A percentile compares a stretch with the other conserved stretches of the same genome.
Evolutionary conservation across 148 eudicot genomes (phyloP).

Genomic region (Silene conica): DNA sequence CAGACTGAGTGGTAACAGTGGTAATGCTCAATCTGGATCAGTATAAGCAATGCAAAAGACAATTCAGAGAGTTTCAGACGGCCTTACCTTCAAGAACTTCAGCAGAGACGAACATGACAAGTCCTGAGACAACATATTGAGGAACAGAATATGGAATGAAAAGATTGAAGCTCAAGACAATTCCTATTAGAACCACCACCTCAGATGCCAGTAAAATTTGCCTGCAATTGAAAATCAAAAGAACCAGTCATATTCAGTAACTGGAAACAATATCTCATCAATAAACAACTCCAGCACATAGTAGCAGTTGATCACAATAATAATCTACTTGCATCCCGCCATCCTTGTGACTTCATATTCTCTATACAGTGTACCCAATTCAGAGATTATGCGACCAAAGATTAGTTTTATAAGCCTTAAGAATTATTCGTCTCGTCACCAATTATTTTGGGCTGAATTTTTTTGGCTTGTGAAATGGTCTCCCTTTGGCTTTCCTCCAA

Average conservation of each 20-base stretch:
- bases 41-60: neutral
- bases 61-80: neutral
- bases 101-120: constrained; percentile 72
- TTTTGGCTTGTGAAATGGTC: too few relatives aligned
- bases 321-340: too few relatives aligned
- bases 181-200: constrained; percentile 62
- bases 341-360: too few relatives aligned
- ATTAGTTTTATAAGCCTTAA: too few relatives aligned
- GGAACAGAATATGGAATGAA: constrained; percentile 52
- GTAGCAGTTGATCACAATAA: too few relatives aligned
- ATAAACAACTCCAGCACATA: too few relatives aligned
- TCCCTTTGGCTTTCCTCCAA: too few relatives aligned
- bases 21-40: neutral
- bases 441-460: too few relatives aligned
- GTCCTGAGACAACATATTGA: constrained; percentile 74
- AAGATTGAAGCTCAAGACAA: constrained; percentile 59
- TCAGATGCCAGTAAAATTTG: constrained; percentile 73
- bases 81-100: constrained; percentile 84
- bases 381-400: too few relatives aligned
- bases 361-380: too few relatives aligned
- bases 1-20: too few relatives aligned
- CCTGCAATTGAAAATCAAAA: constrained; percentile 32
- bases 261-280: neutral
- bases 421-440: too few relatives aligned
- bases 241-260: neutral